phyloP scores from a whole-genome alignment of 176 grass and related monocot species.

The Hordeum vulgare region MorexV3_pseudomolecules_assembly NC_058522.1:516955597-516956096 shows the following conservation, averaged over 20 bases:
- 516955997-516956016: constrained; percentile 6
- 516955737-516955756: background rate
- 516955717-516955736: constrained; percentile 3
- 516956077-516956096: constrained; percentile 63
- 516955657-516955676: too few species aligned
- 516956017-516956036: constrained; percentile 55
- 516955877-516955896: constrained; percentile 62
- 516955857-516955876: constrained; percentile 47
- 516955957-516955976: background rate
- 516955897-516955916: constrained; percentile 63
- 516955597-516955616: background rate
- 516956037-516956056: constrained; percentile 54
- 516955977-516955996: background rate
- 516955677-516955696: too few species aligned
- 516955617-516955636: too few species aligned
- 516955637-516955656: too few species aligned
- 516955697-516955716: too few species aligned
- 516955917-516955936: background rate
- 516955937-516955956: background rate
- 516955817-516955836: constrained; percentile 58
- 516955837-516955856: constrained; percentile 52
- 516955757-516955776: constrained; percentile 6
- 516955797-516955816: constrained; percentile 67
- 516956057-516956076: constrained; percentile 55
- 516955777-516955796: constrained; percentile 68